Evolutionary conservation across 164 flowering plant genomes (phyloP).

Genomic region (Brasenia schreberi): DNA sequence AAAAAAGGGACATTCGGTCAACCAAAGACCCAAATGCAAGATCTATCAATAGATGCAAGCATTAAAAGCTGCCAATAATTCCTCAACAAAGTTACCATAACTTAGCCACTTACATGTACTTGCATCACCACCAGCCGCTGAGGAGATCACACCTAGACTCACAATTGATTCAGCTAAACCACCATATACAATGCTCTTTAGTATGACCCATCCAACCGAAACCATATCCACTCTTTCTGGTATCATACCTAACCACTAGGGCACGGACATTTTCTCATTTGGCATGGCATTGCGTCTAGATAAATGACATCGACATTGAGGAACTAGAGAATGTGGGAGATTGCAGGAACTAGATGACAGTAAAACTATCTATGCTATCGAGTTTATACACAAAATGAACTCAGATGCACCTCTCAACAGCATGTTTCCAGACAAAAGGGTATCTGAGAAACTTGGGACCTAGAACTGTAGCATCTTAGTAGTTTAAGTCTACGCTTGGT

Average conservation of each 20-base stretch:
- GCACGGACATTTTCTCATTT: too few relatives aligned
- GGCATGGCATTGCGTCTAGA: too few relatives aligned
- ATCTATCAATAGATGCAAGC: not conserved
- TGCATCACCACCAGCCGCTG: slow-evolving; percentile 81
- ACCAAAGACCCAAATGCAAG: not conserved
- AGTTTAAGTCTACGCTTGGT: too few relatives aligned
- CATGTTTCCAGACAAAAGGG: not conserved
- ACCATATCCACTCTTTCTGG: not conserved
- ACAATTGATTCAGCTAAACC: slow-evolving; percentile 69
- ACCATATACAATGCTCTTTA: slow-evolving; percentile 88
- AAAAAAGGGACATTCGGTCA: too few relatives aligned
- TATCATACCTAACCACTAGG: too few relatives aligned
- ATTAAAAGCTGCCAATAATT: not conserved
- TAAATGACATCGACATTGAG: too few relatives aligned
- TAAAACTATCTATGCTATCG: too few relatives aligned
- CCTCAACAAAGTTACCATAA: not conserved
- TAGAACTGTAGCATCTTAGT: too few relatives aligned
- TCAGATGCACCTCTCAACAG: not conserved
- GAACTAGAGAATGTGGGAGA: too few relatives aligned
- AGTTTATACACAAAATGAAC: not conserved
- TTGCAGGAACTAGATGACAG: not conserved
- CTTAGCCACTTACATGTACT: slow-evolving; percentile 43
- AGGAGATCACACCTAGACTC: slow-evolving; percentile 69
- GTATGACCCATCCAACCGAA: slow-evolving; percentile 29
- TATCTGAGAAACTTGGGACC: not conserved